Base-by-base conservation (phyloP, 352 stramenopile species). In the Phytophthora pistaciae region DNA sequence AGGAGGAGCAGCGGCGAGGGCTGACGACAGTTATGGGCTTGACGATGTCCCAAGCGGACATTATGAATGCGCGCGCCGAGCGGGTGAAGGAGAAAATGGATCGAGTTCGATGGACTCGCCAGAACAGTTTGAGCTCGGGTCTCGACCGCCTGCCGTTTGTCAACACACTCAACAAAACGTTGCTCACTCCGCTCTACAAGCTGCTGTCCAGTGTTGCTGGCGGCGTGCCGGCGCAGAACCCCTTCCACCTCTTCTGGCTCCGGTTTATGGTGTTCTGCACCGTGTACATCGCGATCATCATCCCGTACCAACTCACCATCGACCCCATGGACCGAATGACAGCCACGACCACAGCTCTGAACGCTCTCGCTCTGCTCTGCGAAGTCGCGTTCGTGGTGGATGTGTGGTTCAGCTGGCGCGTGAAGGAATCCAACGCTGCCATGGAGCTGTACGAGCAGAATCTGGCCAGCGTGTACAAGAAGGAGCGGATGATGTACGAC, bases 391-490 rank as follows among this genome's bases (percentile, higher is more conserved):
- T 88, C 44, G 60, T 70, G 13, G 56, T 68, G 5, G 82, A 90
- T 50, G 72, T 90, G 23, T 81, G 76, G 71, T 79, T 87, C 59
- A 87, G 66, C 60, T 79, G 68, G 67, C 67, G 73, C 20, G 68
- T 87, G 1, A 68, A 74, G 8, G 49, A 77, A 13, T 72, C 70
- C 11, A 23, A 36, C 5, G 44, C 72, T 4, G 78, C 81, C 7
- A 80, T 89, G 72, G 79, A 89, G 66, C 56, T 87, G 1, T 89
- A 89, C 27, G 81, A 87, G 42, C 77, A 87, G 50, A 56, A 56
- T 13, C 70, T 83, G n/a, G 46, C 54, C 10, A 25, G 49, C 8
- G 57, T 66, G 36, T 89, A 89, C 66, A 67, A 61, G 48, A 80
- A 76, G 31, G 77, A 87, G 46, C 68, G 81, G 8, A 44, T 89